Conservation (phyloP, 2,329 filamentous ascomycete genomes). For the Coleophoma cylindrospora region DNA sequence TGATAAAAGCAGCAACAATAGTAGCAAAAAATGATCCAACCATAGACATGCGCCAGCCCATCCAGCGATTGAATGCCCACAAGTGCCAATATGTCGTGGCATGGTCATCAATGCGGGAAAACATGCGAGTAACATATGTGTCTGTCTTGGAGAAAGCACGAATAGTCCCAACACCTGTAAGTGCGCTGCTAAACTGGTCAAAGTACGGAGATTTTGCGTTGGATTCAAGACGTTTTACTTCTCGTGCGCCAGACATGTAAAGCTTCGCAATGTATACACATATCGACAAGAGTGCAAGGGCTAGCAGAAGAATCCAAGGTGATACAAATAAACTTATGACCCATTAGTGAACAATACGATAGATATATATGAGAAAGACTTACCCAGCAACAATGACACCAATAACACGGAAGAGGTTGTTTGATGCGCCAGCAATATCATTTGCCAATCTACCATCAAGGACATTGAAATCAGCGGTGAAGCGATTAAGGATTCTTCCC, state of each 20-base stretch:
- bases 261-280: slow-evolving; percentile 52
- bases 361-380: slow-evolving; percentile 34
- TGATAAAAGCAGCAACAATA: slow-evolving; percentile 59
- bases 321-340: slow-evolving; percentile 54
- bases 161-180: slow-evolving; percentile 70
- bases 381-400: slow-evolving; percentile 61
- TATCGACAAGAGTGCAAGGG: slow-evolving; percentile 50
- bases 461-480: slow-evolving; percentile 71
- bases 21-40: slow-evolving; percentile 66
- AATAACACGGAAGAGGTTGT: slow-evolving; percentile 55
- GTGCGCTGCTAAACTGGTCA: slow-evolving; percentile 70
- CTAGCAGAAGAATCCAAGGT: slow-evolving; percentile 58
- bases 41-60: slow-evolving; percentile 66
- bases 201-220: slow-evolving; percentile 75
- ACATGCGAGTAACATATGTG: slow-evolving; percentile 66
- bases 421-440: slow-evolving; percentile 55
- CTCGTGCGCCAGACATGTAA: slow-evolving; percentile 68
- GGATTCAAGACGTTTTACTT: slow-evolving; percentile 73
- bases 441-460: slow-evolving; percentile 64
- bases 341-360: slow-evolving; percentile 46
- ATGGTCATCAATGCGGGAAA: slow-evolving; percentile 63
- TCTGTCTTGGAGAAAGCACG: slow-evolving; percentile 67
- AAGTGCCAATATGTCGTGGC: slow-evolving; percentile 60
- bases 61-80: slow-evolving; percentile 73
- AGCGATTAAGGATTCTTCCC: slow-evolving; percentile 71